phyloP scores from a whole-genome alignment of 805 yeast genomes.

The Candida quercuum region DNA sequence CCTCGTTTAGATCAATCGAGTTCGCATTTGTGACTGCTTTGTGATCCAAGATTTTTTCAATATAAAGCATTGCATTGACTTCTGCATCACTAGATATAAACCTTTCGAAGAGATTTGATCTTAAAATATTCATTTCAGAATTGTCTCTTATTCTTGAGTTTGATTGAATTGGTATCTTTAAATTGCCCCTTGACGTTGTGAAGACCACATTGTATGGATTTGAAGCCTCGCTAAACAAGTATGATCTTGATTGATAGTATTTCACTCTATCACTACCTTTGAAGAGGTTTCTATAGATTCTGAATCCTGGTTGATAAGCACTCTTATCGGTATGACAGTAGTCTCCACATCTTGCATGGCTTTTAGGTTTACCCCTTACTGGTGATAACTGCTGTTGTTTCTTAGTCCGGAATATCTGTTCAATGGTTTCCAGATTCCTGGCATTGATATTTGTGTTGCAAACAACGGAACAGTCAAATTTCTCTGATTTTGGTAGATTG shows the following conservation, averaged over 20 bases:
- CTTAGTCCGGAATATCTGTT: not conserved
- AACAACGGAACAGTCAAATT: constrained; percentile 16
- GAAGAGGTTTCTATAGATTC: constrained; percentile 30
- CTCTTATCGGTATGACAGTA: constrained; percentile 13
- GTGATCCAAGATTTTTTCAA: constrained; percentile 4
- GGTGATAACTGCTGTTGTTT: constrained; percentile 1
- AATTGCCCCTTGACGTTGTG: constrained; percentile 8
- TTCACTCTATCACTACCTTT: constrained; percentile 27
- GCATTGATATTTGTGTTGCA: constrained; percentile 9
- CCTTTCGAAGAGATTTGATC: not conserved
- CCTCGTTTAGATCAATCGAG: not conserved
- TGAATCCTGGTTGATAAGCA: constrained; percentile 30
- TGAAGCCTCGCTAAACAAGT: constrained; percentile 31
- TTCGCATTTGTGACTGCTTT: constrained; percentile 2
- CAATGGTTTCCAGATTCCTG: constrained; percentile 1
- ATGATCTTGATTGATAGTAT: constrained; percentile 32
- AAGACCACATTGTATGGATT: constrained; percentile 14
- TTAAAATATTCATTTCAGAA: not conserved
- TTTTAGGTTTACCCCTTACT: not conserved
- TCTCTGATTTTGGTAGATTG: constrained; percentile 21
- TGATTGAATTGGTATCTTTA: constrained; percentile 18
- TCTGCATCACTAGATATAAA: not conserved
- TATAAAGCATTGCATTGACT: not conserved
- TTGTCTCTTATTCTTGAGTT: not conserved
- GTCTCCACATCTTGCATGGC: constrained; percentile 7